Conservation (phyloP, 345 rosid species). For the Salix exigua region DNA sequence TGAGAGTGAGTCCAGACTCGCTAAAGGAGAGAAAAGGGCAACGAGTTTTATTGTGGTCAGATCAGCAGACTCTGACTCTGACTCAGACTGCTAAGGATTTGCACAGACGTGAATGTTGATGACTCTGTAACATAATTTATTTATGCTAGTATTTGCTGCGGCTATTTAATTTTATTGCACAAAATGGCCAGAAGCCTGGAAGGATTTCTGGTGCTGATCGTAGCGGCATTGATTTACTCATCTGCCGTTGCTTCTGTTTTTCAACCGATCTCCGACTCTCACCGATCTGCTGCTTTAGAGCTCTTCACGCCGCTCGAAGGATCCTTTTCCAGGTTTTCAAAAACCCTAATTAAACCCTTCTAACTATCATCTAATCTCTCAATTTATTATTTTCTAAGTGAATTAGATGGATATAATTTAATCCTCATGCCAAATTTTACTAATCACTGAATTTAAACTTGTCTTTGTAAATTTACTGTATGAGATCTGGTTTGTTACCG, state of each 20-base stretch:
- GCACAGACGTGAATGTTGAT: not conserved
- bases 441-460: not conserved
- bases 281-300: conserved; percentile 89
- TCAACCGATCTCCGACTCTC: conserved; percentile 81
- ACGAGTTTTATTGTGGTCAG: not conserved
- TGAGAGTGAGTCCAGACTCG: not conserved
- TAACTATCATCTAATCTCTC: not conserved
- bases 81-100: not conserved
- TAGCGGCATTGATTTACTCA: conserved; percentile 42
- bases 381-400: too few species aligned
- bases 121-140: not conserved
- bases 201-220: conserved; percentile 38
- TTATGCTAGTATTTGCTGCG: not conserved
- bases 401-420: not conserved
- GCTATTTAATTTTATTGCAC: not conserved
- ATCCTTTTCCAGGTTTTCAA: conserved; percentile 61
- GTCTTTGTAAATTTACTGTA: not conserved
- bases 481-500: not conserved
- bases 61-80: not conserved
- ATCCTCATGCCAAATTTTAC: not conserved
- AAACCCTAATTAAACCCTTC: not conserved
- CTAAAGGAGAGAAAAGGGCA: not conserved
- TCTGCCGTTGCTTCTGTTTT: conserved; percentile 38
- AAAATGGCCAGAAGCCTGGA: conserved; percentile 31
- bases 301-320: conserved; percentile 57